Conservation (phyloP, 1,284 basidiomycete species). For the Sphagnurus paluster region DNA sequence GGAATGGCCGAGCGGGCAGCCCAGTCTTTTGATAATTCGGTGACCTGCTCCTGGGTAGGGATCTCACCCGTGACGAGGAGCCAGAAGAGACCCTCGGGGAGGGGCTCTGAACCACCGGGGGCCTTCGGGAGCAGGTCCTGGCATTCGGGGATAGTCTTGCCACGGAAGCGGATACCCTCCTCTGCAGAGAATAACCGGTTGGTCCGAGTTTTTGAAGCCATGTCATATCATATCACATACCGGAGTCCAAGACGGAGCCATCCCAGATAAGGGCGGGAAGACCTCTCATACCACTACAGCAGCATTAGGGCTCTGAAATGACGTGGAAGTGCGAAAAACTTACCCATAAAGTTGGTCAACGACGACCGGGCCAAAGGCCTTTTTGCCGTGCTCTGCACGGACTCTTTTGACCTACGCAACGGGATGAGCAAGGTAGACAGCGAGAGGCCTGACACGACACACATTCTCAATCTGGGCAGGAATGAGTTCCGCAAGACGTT, state of each 20-base stretch:
- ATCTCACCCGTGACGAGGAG: slow-evolving; percentile 91
- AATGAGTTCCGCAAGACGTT: slow-evolving; percentile 89
- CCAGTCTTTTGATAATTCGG: slow-evolving; percentile 87
- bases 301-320: slow-evolving; percentile 4
- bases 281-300: slow-evolving; percentile 87
- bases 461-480: slow-evolving; percentile 88
- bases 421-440: slow-evolving; percentile 7
- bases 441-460: slow-evolving; percentile 16
- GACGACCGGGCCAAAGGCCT: slow-evolving; percentile 85
- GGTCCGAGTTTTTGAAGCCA: background rate
- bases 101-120: slow-evolving; percentile 85
- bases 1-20: slow-evolving; percentile 88
- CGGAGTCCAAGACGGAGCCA: slow-evolving; percentile 91
- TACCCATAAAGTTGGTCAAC: slow-evolving; percentile 91
- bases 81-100: slow-evolving; percentile 96
- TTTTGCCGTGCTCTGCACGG: slow-evolving; percentile 84
- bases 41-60: slow-evolving; percentile 86
- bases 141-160: slow-evolving; percentile 89
- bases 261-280: slow-evolving; percentile 91
- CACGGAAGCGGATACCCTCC: slow-evolving; percentile 96
- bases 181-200: slow-evolving; percentile 42
- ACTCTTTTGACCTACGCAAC: slow-evolving; percentile 73
- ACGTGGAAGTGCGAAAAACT: slow-evolving; percentile 21
- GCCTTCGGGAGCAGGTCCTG: slow-evolving; percentile 87
- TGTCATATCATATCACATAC: slow-evolving; percentile 35